Evolutionary conservation across 164 flowering plant species (phyloP).

Genomic region (Aristolochia fimbriata): DNA sequence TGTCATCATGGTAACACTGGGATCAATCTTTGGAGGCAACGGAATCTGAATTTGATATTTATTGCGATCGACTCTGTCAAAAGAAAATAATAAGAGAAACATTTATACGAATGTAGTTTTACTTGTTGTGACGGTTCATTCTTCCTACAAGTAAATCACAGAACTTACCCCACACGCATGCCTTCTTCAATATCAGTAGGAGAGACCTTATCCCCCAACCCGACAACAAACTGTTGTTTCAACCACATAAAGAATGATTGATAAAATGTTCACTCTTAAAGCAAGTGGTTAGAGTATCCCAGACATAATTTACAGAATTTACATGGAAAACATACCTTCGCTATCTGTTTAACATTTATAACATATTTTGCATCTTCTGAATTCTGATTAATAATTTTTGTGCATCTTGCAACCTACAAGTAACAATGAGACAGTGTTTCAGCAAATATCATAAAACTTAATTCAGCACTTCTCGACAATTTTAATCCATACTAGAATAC

Average conservation of each 20-base stretch:
- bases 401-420: slow-evolving; percentile 92
- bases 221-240: slow-evolving; percentile 84
- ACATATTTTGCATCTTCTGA: slow-evolving; percentile 96
- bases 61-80: slow-evolving; percentile 88
- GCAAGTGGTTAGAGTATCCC: background rate
- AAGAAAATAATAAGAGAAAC: background rate
- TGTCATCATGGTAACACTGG: slow-evolving; percentile 99
- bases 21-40: slow-evolving; percentile 94
- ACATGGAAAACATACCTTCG: slow-evolving; percentile 48
- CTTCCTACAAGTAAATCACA: background rate
- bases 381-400: slow-evolving; percentile 89
- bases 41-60: slow-evolving; percentile 97
- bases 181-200: slow-evolving; percentile 99
- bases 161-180: slow-evolving; percentile 93
- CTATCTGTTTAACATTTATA: slow-evolving; percentile 97
- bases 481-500: slow-evolving; percentile 17
- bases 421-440: background rate
- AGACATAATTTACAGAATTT: background rate
- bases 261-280: background rate
- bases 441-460: background rate
- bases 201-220: slow-evolving; percentile 94
- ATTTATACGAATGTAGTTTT: too few species aligned
- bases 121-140: too few species aligned
- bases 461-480: background rate
- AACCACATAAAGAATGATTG: background rate